phyloP scores from a whole-genome alignment of 441 rosid species.

The Pelargonium citronellum region DNA sequence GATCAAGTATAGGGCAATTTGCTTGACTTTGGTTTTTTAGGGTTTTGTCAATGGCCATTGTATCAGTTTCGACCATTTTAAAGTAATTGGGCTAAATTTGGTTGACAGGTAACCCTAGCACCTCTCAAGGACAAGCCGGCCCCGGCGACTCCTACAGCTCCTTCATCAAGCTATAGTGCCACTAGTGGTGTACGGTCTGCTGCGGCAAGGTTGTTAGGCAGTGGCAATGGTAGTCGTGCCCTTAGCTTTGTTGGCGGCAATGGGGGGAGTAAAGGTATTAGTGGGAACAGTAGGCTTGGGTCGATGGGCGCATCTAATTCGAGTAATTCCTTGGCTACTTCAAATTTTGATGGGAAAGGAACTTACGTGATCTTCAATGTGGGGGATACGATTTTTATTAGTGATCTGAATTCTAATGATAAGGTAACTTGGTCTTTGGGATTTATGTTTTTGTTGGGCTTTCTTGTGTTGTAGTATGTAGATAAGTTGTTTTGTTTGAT shows the following conservation, averaged over 20 bases:
- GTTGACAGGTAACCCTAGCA: conserved; percentile 75
- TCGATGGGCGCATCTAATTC: conserved; percentile 68
- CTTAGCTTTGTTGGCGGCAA: conserved; percentile 89
- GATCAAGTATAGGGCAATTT: background rate
- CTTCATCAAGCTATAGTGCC: conserved; percentile 65
- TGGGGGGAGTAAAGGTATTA: conserved; percentile 67
- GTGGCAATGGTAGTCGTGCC: conserved; percentile 81
- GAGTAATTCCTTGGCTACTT: conserved; percentile 47
- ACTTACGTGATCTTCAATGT: conserved; percentile 91
- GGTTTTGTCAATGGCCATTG: conserved; percentile 6
- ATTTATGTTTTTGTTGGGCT: conserved; percentile 14
- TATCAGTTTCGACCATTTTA: background rate
- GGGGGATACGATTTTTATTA: conserved; percentile 85
- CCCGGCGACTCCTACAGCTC: conserved; percentile 69
- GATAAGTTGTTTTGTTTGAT: background rate
- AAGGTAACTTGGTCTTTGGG: conserved; percentile 49
- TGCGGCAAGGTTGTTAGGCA: conserved; percentile 78
- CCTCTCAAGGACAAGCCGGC: conserved; percentile 88
- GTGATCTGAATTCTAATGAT: conserved; percentile 94
- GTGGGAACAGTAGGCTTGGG: conserved; percentile 65
- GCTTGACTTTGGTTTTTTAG: background rate
- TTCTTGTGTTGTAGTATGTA: conserved; percentile 10
- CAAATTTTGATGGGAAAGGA: conserved; percentile 95
- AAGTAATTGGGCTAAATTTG: background rate
- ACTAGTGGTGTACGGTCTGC: conserved; percentile 86